Evolutionary conservation across 2,329 filamentous ascomycete species (phyloP).

Genomic region (Tolypocladium sp.): DNA sequence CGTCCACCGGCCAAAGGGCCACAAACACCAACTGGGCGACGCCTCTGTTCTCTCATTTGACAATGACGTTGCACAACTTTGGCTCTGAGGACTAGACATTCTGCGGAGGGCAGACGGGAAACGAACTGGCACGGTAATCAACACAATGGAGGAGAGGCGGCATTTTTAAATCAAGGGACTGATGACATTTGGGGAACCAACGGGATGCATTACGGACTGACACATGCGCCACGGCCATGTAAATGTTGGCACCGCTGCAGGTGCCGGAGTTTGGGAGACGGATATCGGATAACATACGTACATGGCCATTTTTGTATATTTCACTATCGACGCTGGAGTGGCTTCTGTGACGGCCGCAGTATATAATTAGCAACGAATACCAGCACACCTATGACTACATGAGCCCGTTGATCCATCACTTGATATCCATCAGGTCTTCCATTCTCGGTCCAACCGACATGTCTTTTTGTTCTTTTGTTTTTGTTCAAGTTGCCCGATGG

Average conservation of each 20-base stretch:
- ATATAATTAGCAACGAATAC: neutral
- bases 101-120: neutral
- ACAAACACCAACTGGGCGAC: neutral
- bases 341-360: too few relatives aligned
- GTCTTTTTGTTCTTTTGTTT: too few relatives aligned
- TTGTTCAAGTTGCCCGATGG: too few relatives aligned
- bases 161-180: neutral
- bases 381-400: too few relatives aligned
- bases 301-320: neutral
- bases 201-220: neutral
- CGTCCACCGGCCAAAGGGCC: neutral
- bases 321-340: too few relatives aligned
- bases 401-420: too few relatives aligned
- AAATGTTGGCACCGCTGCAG: neutral
- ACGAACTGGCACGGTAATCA: neutral
- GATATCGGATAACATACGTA: neutral
- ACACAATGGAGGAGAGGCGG: neutral
- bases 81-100: neutral
- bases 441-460: too few relatives aligned
- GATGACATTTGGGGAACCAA: neutral
- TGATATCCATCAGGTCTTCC: too few relatives aligned
- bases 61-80: neutral
- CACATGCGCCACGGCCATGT: neutral
- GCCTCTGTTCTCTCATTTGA: neutral
- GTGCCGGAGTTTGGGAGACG: too few relatives aligned